Evolutionary conservation across 1,284 basidiomycete genomes (phyloP), one percentile per base, ranked within the genome.

Genomic region (Ustilago crameri): DNA sequence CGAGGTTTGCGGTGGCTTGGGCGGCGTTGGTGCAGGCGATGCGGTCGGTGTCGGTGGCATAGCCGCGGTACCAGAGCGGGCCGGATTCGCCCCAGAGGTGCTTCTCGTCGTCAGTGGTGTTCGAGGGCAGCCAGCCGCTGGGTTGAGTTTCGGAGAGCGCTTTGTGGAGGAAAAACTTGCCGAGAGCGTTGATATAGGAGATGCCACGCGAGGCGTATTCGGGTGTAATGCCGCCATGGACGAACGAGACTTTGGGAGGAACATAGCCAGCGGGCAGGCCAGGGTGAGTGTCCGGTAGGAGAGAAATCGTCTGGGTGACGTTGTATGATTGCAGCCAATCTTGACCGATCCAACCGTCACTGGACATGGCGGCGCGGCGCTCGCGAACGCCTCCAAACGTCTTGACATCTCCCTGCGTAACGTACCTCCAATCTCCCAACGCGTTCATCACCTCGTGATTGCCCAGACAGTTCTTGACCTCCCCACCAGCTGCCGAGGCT

Each of bases 351-450:
- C 81, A 83, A 14, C 81, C 81, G 3, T 90, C 7, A 80, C 84
- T 12, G 80, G 76, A 68, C 54, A 83, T 76, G 23, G 76, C 79
- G 0, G 51, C 14, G 1, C 78, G 24, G 7, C 82, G 63, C 18
- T 44, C 68, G 2, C 58, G 34, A 0, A 45, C 20, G 0, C 80
- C 81, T 12, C 83, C 80, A 27, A 83, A 84, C 8, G 78, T 77
- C 5, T 66, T 68, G 4, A 85, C 79, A 56, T 86, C 85, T 10
- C 82, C 81, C 10, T 60, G 48, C 0, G 84, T 85, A 7, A 85
- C 85, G 34, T 85, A 85, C 1, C 85, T 57, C 84, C 84, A 85
- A 61, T 86, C 85, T 8, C 78, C 75, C 26, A 84, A 46, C 0
- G 79, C 81, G 45, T 84, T 84, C 84, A 83, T 81, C 20, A 82